phyloP scores from a whole-genome alignment of 495 filamentous ascomycete species.

The Tuber calosporum region DNA sequence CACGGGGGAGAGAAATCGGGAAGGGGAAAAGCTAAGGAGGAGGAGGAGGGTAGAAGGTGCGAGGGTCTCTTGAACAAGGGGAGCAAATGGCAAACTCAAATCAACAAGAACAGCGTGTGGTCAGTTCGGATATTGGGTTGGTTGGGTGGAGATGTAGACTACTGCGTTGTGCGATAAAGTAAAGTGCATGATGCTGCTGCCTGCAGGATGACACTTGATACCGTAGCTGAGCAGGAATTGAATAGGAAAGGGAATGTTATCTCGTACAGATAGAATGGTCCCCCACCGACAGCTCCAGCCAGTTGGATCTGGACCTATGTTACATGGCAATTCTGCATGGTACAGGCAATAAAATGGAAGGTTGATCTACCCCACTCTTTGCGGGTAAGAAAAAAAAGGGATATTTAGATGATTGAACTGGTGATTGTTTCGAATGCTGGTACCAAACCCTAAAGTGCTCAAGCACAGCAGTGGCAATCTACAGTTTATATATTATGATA shows the following conservation, averaged over 20 bases:
- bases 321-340: not conserved
- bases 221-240: not conserved
- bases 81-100: conserved; percentile 3
- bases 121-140: not conserved
- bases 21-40: conserved; percentile 66
- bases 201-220: not conserved
- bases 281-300: not conserved
- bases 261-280: not conserved
- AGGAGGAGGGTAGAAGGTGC: conserved; percentile 24
- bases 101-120: not conserved
- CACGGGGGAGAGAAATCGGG: conserved; percentile 62
- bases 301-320: not conserved
- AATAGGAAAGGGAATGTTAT: not conserved
- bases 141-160: not conserved
- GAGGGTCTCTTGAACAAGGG: conserved; percentile 10
- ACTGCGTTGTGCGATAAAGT: not conserved
- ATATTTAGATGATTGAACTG: not conserved
- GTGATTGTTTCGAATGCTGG: not conserved
- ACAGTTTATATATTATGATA: not conserved
- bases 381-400: not conserved
- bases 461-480: not conserved
- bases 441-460: not conserved
- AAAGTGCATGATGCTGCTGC: not conserved
- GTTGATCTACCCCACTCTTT: not conserved
- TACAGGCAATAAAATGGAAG: not conserved